Evolutionary conservation across 1,284 basidiomycete species (phyloP), one percentile per base, ranked within the genome.

Genomic region (Amylostereum areolatum): DNA sequence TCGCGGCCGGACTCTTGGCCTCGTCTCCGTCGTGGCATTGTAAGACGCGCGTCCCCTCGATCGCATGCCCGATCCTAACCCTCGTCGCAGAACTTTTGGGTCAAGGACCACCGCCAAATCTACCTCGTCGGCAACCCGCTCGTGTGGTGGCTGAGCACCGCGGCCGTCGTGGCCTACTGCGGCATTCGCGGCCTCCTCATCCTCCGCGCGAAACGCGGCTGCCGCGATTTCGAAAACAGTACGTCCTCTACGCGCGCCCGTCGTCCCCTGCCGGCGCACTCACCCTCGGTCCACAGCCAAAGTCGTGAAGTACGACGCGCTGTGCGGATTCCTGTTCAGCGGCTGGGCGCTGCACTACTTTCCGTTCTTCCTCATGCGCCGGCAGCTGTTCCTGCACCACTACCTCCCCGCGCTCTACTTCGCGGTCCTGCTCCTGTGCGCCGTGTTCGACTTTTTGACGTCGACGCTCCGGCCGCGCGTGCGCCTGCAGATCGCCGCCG

Each of bases 351-450:
- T 97, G 41, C 96, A 98, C 72, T 98, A 96, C 69, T 76, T 92
- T 62, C 96, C 96, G 8, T 99, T 99, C 79, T 97, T 84, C 79
- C 72, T 97, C 57, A 98, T 98, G 96, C 72, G 81, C 45, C 90
- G 96, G 27, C 96, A 99, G 64, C 81, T 98, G 42, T 98, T 98
- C 80, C 67, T 98, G 29, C 95, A 98, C 65, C 95, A 98, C 70
- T 97, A 98, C 66, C 87, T 97, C 66, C 95, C 95, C 0, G 92
- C 96, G 0, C 75, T 99, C 11, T 99, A 97, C 68, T 98, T 95
- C 63, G 85, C 92, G 24, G 84, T 98, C 56, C 78, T 99, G 7
- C 72, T 94, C 28, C 76, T 79, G 30, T 88, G 86, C 47, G 77
- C 75, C 2, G 75, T 90, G 1, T 97, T 98, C 60, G 97, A 99